Evolutionary conservation across 23 red algal species (phyloP), one percentile per base, ranked within the genome.

Genomic region (Cyanidioschyzon merolae): DNA sequence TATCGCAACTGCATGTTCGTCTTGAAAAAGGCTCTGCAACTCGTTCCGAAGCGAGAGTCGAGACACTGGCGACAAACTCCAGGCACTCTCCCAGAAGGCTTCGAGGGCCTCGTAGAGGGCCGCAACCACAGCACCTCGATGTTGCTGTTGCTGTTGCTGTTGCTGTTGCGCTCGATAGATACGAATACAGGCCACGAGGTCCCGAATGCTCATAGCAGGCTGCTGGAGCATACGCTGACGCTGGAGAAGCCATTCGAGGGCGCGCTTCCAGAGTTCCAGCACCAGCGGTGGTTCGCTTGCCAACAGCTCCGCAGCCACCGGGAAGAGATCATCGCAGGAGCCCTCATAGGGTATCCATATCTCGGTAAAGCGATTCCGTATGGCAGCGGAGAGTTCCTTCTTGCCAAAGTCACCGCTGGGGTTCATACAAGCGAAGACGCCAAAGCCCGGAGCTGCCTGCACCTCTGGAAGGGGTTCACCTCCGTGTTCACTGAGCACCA

Each of bases 361-460:
- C 71, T 97, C 93, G 24, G 93, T 97, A 18, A 90, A 88, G 39
- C 93, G 85, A 83, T 90, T 97, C 68, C 89, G 82, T n/a, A 97
- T 68, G 27, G 93, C 93, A 0, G 86, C 80, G 15, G 93, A 97
- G 37, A 90, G 89, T 68, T 97, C 93, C 57, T 87, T 89, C 82
- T 97, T 97, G 30, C 93, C 93, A 41, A 79, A 97, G 39, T 97
- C 93, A 37, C 93, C 87, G 17, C 88, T 88, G 1, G 93, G 93
- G 80, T 97, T 97, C 93, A 97, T 97, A 2, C 87, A 89, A 15
- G 88, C 93, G 24, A 91, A 68, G 39, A 89, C 76, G 36, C 82
- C 81, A 58, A 97, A 97, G 27, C 21, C 67, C 2, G 77, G 1
- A n/a, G 79, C 40, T 37, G 88, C 84, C 0, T 36, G 36, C 16